Evolutionary conservation across 192 early-diverging fungal genomes (phyloP), one percentile per base, ranked within the genome.

Genomic region (Podochytrium sp.): DNA sequence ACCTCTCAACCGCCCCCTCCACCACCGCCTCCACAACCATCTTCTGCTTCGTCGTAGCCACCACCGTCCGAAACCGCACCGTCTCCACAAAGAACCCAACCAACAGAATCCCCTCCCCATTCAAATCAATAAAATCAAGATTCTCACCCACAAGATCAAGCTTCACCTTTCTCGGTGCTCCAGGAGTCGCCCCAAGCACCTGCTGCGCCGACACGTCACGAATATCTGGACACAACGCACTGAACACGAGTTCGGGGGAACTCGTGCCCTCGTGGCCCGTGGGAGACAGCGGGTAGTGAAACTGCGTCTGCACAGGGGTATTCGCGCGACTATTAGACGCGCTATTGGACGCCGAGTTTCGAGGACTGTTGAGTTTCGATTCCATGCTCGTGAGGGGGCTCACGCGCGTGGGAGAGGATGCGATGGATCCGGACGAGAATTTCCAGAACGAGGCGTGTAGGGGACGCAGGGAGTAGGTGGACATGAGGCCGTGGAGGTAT

Each of bases 121-220:
- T 47, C 59, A 76, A 34, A 62, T 76, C 75, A 61, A 76, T 60
- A 34, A 76, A 65, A 76, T 76, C 75, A n/a, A 76, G 42, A 33
- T 76, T 76, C n/a, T 60, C 2, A 18, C 75, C 75, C 5, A 76
- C 49, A 59, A 76, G 50, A 58, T 76, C 75, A 20, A 76, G 38
- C 39, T 76, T 76, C 10, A 76, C 66, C n/a, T 53, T 51, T 25
- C 75, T 18, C 40, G 75, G 67, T 1, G 56, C 65, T 1, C 55
- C 75, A 61, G 66, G 66, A 34, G 37, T 47, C 2, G 57, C 30
- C 2, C 60, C 52, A 20, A 76, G 66, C n/a, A 76, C 75, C 35
- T 76, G 75, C 49, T 76, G 75, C 23, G 65, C 75, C 30, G n/a
- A 58, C 23, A 76, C 63, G 51, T 76, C 66, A 4, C 62, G 18